Percentiles rank a stretch among this genome's conserved stretches.
phyloP scores from a whole-genome alignment of 2,329 filamentous ascomycete species.

The Ceratocystis albifundus region DNA sequence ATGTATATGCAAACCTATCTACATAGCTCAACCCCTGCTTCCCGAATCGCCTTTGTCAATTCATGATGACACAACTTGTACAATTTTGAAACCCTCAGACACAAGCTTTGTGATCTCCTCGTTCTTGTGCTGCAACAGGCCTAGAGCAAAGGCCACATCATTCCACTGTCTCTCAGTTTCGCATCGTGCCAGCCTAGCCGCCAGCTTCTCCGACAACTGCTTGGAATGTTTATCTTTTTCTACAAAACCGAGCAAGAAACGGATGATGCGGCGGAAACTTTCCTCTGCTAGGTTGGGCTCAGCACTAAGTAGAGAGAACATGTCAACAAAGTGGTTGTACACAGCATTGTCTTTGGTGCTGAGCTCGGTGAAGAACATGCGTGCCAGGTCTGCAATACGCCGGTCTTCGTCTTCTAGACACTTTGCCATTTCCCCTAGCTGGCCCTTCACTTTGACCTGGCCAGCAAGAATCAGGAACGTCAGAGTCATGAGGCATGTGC shows the following conservation, averaged over 20 bases:
- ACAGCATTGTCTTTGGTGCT: constrained; percentile 98
- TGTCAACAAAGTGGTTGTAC: constrained; percentile 98
- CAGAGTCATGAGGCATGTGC: constrained; percentile 94
- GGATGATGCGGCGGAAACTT: constrained; percentile 72
- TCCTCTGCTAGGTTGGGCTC: constrained; percentile 74
- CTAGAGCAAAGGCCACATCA: constrained; percentile 86
- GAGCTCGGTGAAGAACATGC: constrained; percentile 98
- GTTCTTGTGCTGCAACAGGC: constrained; percentile 82
- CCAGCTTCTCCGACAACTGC: constrained; percentile 84
- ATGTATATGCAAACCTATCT: neutral
- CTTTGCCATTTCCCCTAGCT: constrained; percentile 97
- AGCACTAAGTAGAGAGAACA: constrained; percentile 86
- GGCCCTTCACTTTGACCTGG: constrained; percentile 98
- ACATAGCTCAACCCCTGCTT: too few relatives aligned
- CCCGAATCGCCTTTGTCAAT: neutral
- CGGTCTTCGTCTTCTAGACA: constrained; percentile 95
- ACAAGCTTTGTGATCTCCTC: constrained; percentile 74
- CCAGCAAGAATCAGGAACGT: constrained; percentile 95
- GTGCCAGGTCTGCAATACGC: constrained; percentile 79
- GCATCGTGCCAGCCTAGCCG: constrained; percentile 70
- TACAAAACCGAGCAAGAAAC: constrained; percentile 89
- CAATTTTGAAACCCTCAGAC: constrained; percentile 61
- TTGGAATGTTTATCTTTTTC: constrained; percentile 99
- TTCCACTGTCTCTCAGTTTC: constrained; percentile 95
- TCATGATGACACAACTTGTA: constrained; percentile 44